Percentiles rank a stretch among this genome's conserved stretches.
These are phyloP conservation scores for Raphidocelis subcapitata DNA, from an alignment of 139 green algal genomes.

Conservation along the genomic window DNA sequence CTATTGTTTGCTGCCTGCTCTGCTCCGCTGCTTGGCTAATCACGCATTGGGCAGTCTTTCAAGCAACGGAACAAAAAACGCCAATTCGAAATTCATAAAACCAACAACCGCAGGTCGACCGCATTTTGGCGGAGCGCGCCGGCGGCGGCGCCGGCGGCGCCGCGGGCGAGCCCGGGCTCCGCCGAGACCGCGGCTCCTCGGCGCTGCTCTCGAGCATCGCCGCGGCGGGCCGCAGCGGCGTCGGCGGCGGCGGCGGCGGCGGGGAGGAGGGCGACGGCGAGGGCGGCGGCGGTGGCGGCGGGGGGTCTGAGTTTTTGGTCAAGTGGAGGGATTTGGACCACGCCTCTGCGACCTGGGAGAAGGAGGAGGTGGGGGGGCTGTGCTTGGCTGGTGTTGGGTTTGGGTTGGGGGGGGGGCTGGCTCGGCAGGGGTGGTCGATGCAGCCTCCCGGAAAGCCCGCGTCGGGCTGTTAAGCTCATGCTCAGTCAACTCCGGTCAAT, in stretches of 20 bases:
- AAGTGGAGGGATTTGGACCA: conserved; percentile 59
- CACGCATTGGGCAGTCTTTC: background rate
- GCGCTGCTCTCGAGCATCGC: background rate
- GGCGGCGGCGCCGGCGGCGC: background rate
- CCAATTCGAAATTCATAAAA: background rate
- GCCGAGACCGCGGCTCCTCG: background rate
- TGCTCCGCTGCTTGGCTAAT: no score
- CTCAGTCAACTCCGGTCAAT: no score
- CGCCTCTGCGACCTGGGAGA: conserved; percentile 50
- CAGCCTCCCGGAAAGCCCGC: no score
- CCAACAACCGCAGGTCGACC: conserved; percentile 34
- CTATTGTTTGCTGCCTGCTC: no score
- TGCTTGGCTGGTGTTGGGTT: no score
- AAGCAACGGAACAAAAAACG: background rate
- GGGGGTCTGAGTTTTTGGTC: conserved; percentile 50
- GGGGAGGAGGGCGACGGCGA: no score
- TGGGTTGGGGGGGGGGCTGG: no score
- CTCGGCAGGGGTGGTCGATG: no score
- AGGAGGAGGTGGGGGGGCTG: conserved; percentile 1
- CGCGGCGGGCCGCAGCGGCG: background rate
- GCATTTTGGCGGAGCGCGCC: conserved; percentile 37
- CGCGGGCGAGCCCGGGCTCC: background rate
- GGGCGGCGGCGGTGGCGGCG: background rate
- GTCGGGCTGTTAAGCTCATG: no score
- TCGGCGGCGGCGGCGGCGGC: no score